Base-by-base conservation (phyloP, 495 filamentous ascomycete genomes). In the Emericellopsis terricola region DNA sequence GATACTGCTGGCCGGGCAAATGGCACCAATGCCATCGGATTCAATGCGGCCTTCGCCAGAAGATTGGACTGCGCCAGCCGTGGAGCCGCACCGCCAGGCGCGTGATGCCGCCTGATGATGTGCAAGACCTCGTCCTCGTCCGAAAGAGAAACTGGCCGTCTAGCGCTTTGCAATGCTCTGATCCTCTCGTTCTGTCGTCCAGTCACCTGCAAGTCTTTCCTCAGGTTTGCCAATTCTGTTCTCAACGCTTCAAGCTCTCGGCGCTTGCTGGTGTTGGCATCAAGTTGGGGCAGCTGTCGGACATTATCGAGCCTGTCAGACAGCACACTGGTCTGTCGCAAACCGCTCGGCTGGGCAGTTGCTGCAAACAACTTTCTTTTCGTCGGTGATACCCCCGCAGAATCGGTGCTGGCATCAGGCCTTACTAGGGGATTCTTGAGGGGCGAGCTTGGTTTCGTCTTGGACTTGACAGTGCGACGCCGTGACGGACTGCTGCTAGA, bases 1-100 rank as follows among this genome's bases (percentile, higher is more conserved):
- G 39, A 14, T n/a, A 15, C 11, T 36, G 38, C 42, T 11, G 52
- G 21, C 31, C 54, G 51, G 46, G 51, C 44, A 40, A 71, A 71
- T 3, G 66, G 66, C 3, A 71, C 49, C 37, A 69, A 63, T 15
- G 53, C 48, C 15, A 59, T 50, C 7, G 64, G 62, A 29, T 64
- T 56, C 36, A 54, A 47, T 19, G 56, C 54, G 19, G 51, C 54
- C 34, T 49, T 46, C 11, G 60, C 44, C 51, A 35, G 17, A n/a
- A 24, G 19, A 4, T 53, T 60, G 8, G 46, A 36, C 10, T 42
- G 35, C 24, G 42, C 28, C 15, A 52, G 51, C 29, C 48, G 39
- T 1, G 38, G 19, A 13, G 53, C 41, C 15, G 46, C 39, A 29
- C 55, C 47, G 7, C 45, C 44, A 0, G 56, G 54, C 2, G 62